Evolutionary conservation across 306 rosid species (phyloP), one percentile per base, ranked within the genome.

Genomic region (Abrus precatorius): DNA sequence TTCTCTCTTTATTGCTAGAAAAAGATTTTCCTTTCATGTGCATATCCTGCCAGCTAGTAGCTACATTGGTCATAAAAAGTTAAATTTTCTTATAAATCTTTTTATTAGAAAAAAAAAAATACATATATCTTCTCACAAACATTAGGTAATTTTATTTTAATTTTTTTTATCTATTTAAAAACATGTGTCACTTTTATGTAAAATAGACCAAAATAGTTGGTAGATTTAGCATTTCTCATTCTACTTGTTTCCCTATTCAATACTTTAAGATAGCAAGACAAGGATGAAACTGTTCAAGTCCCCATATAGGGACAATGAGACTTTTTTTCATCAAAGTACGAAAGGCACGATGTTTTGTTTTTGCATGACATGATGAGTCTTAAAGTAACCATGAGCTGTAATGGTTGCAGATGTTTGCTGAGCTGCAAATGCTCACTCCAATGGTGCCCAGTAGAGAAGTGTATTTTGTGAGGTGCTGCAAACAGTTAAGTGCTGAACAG

Each of bases 381-480:
- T 43, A 75, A 84, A 36, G 40, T 40, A 64, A 38, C 33, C 33
- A 41, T 41, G 32, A 64, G 32, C 32, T 63, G 48, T n/a, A 14
- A 9, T 77, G 63, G 50, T 1, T 84, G 75, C 84, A 95, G 99
- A 95, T 95, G 99, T 95, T 95, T 82, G 96, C 94, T 14, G 99
- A 95, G 89, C 54, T 91, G 79, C 99, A 96, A 81, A 93, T 93
- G 97, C 96, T 96, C 1, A 96, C 98, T 5, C 99, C 99, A 6
- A 84, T 92, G 92, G 98, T 96, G 72, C 82, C 89, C 65, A 93
- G 98, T 0, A 96, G 99, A 83, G 99, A 96, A 82, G 94, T 96
- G 30, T 92, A 96, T 80, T 96, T 96, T 57, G 94, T 96, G 68
- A 80, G 98, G 11, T 86, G 67, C 82, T 89, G 94, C 92, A 96